Evolutionary conservation across 2,329 filamentous ascomycete species (phyloP).

Genomic region (Clathrospora elynae): DNA sequence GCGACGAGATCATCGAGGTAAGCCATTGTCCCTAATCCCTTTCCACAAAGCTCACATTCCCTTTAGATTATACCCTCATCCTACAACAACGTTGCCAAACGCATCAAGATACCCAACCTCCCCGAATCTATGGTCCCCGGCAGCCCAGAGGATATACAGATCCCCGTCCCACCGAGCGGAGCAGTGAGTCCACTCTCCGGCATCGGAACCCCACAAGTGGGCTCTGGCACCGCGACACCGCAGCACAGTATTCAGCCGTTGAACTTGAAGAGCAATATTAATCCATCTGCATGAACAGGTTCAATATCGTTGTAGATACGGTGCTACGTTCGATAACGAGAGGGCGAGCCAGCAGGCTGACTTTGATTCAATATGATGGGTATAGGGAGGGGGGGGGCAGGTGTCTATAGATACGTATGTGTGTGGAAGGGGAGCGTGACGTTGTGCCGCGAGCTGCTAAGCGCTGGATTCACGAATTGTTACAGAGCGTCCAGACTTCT

Average conservation of each 20-base stretch:
- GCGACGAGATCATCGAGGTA: constrained; percentile 94
- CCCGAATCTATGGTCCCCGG: constrained; percentile 71
- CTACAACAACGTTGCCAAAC: constrained; percentile 94
- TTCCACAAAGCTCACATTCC: background rate
- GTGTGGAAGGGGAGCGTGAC: no score
- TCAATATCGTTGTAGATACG: constrained; percentile 22
- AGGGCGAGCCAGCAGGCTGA: constrained; percentile 29
- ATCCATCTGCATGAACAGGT: constrained; percentile 14
- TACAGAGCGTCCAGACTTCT: no score
- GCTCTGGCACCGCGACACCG: constrained; percentile 10
- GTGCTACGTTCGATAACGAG: constrained; percentile 29
- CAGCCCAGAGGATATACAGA: constrained; percentile 80
- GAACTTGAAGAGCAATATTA: constrained; percentile 11
- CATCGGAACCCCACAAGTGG: constrained; percentile 44
- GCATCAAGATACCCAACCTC: constrained; percentile 79
- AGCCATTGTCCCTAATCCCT: constrained; percentile 9
- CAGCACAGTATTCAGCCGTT: constrained; percentile 7
- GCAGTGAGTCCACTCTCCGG: constrained; percentile 52
- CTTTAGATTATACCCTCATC: constrained; percentile 85
- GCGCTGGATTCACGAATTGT: no score
- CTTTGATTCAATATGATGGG: constrained; percentile 18
- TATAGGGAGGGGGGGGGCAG: no score
- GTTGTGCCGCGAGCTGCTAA: no score
- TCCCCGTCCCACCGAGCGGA: constrained; percentile 70
- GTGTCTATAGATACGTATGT: no score